Conservation (phyloP, 768 basidiomycete genomes). For the Collybia sordida region DNA sequence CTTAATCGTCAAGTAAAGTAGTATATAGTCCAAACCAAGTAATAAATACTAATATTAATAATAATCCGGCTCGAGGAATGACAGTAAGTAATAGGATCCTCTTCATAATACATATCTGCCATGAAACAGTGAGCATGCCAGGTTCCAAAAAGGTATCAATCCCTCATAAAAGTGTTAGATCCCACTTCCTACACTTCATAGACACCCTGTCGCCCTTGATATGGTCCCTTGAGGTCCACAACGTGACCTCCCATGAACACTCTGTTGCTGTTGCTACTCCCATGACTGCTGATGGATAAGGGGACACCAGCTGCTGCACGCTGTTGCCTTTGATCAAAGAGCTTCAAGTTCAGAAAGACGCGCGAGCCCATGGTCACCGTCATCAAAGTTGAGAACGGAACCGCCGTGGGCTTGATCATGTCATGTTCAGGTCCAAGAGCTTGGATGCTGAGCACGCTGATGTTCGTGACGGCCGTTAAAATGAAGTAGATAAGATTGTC, state of each 20-base stretch:
- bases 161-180: background rate
- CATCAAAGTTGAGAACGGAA: slow-evolving; percentile 27
- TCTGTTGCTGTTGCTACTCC: background rate
- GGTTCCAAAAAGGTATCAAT: too few relatives aligned
- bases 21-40: too few relatives aligned
- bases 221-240: background rate
- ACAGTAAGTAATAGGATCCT: background rate
- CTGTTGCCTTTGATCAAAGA: slow-evolving; percentile 6
- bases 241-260: background rate
- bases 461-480: slow-evolving; percentile 23
- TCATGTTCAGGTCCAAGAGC: slow-evolving; percentile 22
- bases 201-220: background rate
- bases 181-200: background rate
- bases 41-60: too few relatives aligned
- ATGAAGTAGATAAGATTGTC: slow-evolving; percentile 28
- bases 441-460: slow-evolving; percentile 25
- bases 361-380: slow-evolving; percentile 31
- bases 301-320: background rate
- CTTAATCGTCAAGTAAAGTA: too few relatives aligned
- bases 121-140: background rate
- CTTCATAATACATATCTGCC: background rate
- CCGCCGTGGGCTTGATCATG: slow-evolving; percentile 25
- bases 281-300: background rate
- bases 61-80: too few relatives aligned
- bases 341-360: slow-evolving; percentile 29